Base-by-base conservation (phyloP, 129 eudicot species). In the Scalesia atractyloides region DNA sequence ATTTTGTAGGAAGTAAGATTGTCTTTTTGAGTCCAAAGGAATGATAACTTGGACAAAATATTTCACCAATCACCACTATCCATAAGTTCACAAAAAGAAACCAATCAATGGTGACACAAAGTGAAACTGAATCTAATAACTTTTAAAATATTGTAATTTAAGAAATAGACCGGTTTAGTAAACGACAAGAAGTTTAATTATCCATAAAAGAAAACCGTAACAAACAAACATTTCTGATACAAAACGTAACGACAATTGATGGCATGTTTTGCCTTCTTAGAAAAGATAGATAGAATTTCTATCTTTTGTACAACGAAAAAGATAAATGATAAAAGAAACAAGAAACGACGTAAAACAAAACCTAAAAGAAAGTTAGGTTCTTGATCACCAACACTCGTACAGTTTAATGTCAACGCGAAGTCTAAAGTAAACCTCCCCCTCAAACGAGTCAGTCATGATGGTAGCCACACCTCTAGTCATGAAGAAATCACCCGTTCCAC, bases 401-500 rank as follows among this genome's bases (percentile, higher is more conserved):
- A 89, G 59, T 63, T 83, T 86, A 72, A 89, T 81, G 48, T 89
- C 91, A 16, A 76, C 81, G 0, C 88, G 84, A 52, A 89, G 90
- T 78, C 96, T 68, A 58, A 89, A 89, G 65, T 89, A 86, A 54
- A 89, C 92, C 64, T 80, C 90, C 7, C 96, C 96, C 69, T 89
- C 92, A 73, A 80, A 84, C 2, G 92, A 71, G 74, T 86, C 92
- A 0, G 96, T 89, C 86, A 61, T 74, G 78, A 86, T 20, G 24
- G 96, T 89, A 33, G 92, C 96, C 39, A 89, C 68, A 16, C 96
- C 96, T 64, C 96, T 80, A 30, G 83, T 69, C 96, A 89, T 89
- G 80, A 89, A 89, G 70, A 89, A 89, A 73, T 89, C 96, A 2
- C 96, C 96, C 2, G 96, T 89, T 20, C 96, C 96, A 1, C 96